Evolutionary conservation across 2,329 filamentous ascomycete species (phyloP), one percentile per base, ranked within the genome.

Genomic region (Clonostachys chloroleuca): DNA sequence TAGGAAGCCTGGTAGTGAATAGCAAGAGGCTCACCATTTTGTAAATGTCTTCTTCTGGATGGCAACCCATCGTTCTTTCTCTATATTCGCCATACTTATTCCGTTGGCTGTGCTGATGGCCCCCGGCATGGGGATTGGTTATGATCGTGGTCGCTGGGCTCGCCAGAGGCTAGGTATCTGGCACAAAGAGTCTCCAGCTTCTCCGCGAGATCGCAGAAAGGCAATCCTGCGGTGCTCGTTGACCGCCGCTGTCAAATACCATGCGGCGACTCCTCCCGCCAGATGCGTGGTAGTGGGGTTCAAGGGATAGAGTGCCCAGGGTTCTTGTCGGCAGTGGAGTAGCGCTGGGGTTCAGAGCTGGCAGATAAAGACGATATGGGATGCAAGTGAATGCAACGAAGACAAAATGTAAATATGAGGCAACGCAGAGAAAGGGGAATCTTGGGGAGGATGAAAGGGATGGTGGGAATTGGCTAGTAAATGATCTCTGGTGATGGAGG

Each of bases 11-110:
- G 24, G 36, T 46, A 16, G 20, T 17, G 17, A 13, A 8, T 16
- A n/a, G 20, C 40, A 48, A 42, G 12, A 34, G 30, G 30, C 57
- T 41, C 60, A 72, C 70, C 94, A 99, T 89, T 97, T 99, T 50
- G 92, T 96, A 70, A 99, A 99, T 30, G 94, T 99, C 80, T 97
- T 99, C 69, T 97, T 87, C 75, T 97, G 92, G 70, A 96, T 91
- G 63, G 77, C 83, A 59, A 86, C 78, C 83, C 83, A 86, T 65
- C 77, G 74, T 66, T 84, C 79, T 68, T 85, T 79, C 64, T 83
- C 80, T 54, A 77, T 69, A 64, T 74, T 81, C 49, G 79, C 81
- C 82, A 85, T 86, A 66, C 73, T 84, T 59, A 68, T 69, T 53
- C 69, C 66, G 63, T 70, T 67, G 48, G 67, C 64, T 55, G 24